Evolutionary conservation across 139 green algal species (phyloP), one percentile per base, ranked within the genome.

Genomic region (Dunaliella primolecta): DNA sequence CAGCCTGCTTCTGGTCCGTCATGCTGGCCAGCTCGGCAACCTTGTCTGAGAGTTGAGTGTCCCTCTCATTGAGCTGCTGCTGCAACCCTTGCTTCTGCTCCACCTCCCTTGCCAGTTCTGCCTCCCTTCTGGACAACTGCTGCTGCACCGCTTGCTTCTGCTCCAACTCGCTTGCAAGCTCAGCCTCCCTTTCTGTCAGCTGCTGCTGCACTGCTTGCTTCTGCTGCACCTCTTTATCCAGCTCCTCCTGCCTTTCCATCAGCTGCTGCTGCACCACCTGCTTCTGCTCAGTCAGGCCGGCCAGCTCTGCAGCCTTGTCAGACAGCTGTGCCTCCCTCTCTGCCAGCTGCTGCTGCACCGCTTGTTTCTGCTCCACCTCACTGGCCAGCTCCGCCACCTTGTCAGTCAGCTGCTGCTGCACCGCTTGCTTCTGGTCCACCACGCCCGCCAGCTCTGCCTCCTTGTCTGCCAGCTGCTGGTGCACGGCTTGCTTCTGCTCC

Each of bases 231-330:
- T 38, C 36, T 29, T 0, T 33, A 72, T 30, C 35, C 78, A 23
- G 57, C 21, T 55, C 36, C 36, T n/a, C 30, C 38, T 75, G 15
- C 21, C 30, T 77, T 0, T 24, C 32, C 1, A 30, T 24, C 0
- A 84, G n/a, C 33, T 80, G n/a, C 75, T 80, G 75, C 75, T 37
- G 29, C 75, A 80, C 11, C 2, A 2, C 30, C n/a, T 38, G 75
- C n/a, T 11, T 15, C 32, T 78, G 81, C 33, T n/a, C 30, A 33
- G n/a, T 80, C 75, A 38, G 36, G 75, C 3, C n/a, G 77, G 46
- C 35, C 64, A 23, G 57, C 21, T 55, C 36, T 0, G 23, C 32
- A n/a, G n/a, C n/a, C n/a, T n/a, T n/a, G n/a, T n/a, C n/a, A n/a
- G n/a, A n/a, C n/a, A n/a, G n/a, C n/a, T n/a, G n/a, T n/a, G n/a